phyloP scores from a whole-genome alignment of 192 early-diverging fungal species.

The Coemansia sp. region DNA sequence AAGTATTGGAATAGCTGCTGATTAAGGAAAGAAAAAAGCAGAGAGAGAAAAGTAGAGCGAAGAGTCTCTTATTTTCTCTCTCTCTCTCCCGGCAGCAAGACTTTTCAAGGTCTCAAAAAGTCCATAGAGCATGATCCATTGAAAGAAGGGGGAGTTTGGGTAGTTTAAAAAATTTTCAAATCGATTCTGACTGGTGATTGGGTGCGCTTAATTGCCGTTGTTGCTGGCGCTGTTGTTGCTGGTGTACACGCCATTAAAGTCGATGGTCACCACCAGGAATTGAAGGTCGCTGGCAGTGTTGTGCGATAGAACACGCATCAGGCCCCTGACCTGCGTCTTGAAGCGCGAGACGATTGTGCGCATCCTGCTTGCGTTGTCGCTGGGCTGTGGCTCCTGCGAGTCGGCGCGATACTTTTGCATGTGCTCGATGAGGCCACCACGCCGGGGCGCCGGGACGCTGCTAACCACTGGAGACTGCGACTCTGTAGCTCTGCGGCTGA shows the following conservation, averaged over 20 bases:
- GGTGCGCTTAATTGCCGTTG: not conserved
- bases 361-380: slow-evolving; percentile 52
- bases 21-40: too few species aligned
- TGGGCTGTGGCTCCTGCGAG: slow-evolving; percentile 28
- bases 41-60: too few species aligned
- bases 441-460: not conserved
- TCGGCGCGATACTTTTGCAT: slow-evolving; percentile 38
- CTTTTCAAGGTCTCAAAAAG: too few species aligned
- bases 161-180: too few species aligned
- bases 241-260: slow-evolving; percentile 79
- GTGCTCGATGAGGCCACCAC: slow-evolving; percentile 24
- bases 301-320: slow-evolving; percentile 62
- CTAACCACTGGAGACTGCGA: not conserved
- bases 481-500: slow-evolving; percentile 11
- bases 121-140: too few species aligned
- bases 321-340: slow-evolving; percentile 55
- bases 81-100: not conserved
- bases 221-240: too few species aligned
- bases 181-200: not conserved
- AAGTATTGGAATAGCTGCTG: too few species aligned
- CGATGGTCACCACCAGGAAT: slow-evolving; percentile 74
- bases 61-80: not conserved
- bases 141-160: too few species aligned
- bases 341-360: slow-evolving; percentile 38
- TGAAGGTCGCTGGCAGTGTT: slow-evolving; percentile 73